Evolutionary conservation across 768 basidiomycete species (phyloP).

Genomic region (Mycena chlorophos): DNA sequence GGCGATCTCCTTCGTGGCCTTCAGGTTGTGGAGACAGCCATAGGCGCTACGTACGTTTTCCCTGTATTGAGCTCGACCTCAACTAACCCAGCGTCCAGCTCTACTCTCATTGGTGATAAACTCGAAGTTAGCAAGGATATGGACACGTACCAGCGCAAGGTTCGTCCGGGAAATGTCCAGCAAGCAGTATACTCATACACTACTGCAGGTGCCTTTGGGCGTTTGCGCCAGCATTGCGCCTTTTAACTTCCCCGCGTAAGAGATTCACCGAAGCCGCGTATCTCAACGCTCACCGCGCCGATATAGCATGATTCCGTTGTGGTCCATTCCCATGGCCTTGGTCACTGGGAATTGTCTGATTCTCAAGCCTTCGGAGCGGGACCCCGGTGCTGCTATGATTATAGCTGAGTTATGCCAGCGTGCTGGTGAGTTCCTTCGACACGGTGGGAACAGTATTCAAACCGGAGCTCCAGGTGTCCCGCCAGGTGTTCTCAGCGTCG

Average conservation of each 20-base stretch:
- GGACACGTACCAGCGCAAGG: constrained; percentile 86
- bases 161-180: too few relatives aligned
- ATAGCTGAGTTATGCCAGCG: constrained; percentile 92
- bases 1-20: constrained; percentile 92
- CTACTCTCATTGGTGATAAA: constrained; percentile 84
- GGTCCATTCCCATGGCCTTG: constrained; percentile 89
- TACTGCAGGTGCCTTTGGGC: too few relatives aligned
- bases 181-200: too few relatives aligned
- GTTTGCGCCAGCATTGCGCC: constrained; percentile 85
- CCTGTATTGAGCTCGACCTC: too few relatives aligned
- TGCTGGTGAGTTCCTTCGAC: constrained; percentile 53
- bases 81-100: too few relatives aligned
- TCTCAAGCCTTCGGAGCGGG: constrained; percentile 94
- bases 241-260: constrained; percentile 89
- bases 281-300: background rate
- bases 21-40: constrained; percentile 84
- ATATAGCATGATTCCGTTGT: constrained; percentile 96
- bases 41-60: too few relatives aligned
- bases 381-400: constrained; percentile 97
- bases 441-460: background rate
- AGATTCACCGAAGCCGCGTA: constrained; percentile 2
- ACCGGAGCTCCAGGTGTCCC: constrained; percentile 55
- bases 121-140: constrained; percentile 96
- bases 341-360: constrained; percentile 93
- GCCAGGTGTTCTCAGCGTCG: constrained; percentile 86